phyloP scores from a whole-genome alignment of 306 rosid genomes.

The Dalbergia oliveri region DNA sequence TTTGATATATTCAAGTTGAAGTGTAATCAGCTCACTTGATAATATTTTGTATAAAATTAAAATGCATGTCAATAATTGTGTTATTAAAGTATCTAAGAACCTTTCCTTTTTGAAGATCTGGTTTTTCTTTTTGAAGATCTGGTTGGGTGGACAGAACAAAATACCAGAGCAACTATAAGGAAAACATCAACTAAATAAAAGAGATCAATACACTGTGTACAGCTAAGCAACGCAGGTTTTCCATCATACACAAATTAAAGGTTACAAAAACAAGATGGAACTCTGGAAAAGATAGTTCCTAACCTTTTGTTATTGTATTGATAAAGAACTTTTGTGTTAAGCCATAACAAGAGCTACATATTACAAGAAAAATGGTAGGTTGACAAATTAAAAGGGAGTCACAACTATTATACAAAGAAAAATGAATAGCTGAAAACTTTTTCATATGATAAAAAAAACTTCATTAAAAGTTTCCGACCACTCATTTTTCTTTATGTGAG shows the following conservation, averaged over 20 bases:
- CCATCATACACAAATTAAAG: slow-evolving; percentile 16
- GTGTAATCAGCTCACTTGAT: neutral
- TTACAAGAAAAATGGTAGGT: neutral
- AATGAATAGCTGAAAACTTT: too few relatives aligned
- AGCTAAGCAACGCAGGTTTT: neutral
- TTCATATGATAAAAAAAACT: too few relatives aligned
- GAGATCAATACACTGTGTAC: neutral
- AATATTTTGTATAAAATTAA: neutral
- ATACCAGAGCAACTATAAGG: neutral
- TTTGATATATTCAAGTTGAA: neutral
- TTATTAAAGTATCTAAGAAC: slow-evolving; percentile 17
- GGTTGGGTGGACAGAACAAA: slow-evolving; percentile 27
- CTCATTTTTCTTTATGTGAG: too few relatives aligned
- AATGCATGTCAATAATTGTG: neutral
- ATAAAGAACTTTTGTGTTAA: neutral
- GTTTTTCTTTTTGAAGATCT: neutral
- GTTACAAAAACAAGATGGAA: neutral
- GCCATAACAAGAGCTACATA: neutral
- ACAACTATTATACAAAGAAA: too few relatives aligned
- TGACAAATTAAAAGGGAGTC: too few relatives aligned
- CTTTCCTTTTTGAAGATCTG: neutral
- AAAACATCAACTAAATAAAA: slow-evolving; percentile 6
- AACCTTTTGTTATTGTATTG: neutral
- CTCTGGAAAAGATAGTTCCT: neutral
- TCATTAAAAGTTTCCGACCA: too few relatives aligned